Conservation (phyloP, 148 eudicot species). For the Rhododendron ferrugineum region DNA sequence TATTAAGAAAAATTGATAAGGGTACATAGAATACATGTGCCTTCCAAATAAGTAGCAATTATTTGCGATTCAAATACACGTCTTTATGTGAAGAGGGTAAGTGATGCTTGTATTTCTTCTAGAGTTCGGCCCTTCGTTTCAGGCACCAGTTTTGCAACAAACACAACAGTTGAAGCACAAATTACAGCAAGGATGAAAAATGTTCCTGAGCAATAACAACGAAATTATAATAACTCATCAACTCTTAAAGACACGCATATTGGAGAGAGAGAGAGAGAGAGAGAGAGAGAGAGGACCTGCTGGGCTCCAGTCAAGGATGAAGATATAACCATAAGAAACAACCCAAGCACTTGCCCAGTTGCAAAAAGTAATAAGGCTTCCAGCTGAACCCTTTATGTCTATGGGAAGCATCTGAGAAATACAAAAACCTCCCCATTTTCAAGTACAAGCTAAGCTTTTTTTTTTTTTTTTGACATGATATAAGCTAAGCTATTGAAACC, state of each 20-base stretch:
- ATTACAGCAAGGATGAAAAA: not conserved
- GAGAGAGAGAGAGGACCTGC: constrained; percentile 22
- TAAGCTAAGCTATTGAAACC: not conserved
- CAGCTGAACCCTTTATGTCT: constrained; percentile 29
- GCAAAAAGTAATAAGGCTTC: constrained; percentile 20
- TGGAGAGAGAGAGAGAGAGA: not conserved
- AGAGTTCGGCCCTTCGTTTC: constrained; percentile 11
- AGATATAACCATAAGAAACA: constrained; percentile 28
- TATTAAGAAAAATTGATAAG: too few relatives aligned
- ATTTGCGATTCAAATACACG: not conserved
- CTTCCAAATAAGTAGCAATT: not conserved
- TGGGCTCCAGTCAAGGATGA: constrained; percentile 25
- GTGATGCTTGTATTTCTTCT: constrained; percentile 4
- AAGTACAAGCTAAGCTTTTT: not conserved
- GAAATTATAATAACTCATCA: not conserved
- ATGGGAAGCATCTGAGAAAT: constrained; percentile 22
- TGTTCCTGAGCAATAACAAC: not conserved
- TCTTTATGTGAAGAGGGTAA: not conserved
- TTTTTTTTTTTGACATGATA: too few relatives aligned
- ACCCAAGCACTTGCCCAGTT: constrained; percentile 21
- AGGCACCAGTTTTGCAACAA: not conserved
- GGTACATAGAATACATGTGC: not conserved
- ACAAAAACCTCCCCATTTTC: not conserved
- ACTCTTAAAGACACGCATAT: not conserved
- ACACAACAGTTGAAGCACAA: constrained; percentile 3